Evolutionary conservation across 2,329 filamentous ascomycete genomes (phyloP).

Genomic region (Aspergillus sojae): DNA sequence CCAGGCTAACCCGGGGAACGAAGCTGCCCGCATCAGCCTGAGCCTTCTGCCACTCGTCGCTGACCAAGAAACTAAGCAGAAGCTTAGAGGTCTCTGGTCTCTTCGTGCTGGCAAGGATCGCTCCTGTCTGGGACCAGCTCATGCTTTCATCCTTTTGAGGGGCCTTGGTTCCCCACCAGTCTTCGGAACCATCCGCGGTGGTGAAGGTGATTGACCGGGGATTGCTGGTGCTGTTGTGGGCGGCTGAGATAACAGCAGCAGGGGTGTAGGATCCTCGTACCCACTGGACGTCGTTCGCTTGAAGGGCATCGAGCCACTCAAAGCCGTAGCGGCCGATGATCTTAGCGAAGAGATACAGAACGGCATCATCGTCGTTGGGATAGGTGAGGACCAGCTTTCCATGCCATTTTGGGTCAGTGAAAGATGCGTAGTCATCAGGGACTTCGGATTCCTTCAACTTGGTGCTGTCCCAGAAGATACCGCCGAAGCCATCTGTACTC

Average conservation of each 20-base stretch:
- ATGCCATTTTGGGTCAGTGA: not conserved
- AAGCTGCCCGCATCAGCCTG: not conserved
- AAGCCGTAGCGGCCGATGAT: not conserved
- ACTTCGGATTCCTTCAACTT: not conserved
- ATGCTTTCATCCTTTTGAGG: not conserved
- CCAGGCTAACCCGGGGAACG: not conserved
- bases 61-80: not conserved
- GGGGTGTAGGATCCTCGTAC: not conserved
- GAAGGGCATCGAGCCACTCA: not conserved
- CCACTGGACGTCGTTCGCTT: not conserved
- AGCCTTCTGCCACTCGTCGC: not conserved
- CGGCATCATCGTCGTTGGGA: not conserved
- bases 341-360: not conserved
- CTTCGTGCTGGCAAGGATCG: not conserved
- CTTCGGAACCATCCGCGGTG: not conserved
- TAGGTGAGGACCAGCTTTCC: constrained; percentile 3
- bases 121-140: not conserved
- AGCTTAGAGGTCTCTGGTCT: not conserved
- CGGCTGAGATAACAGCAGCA: not conserved
- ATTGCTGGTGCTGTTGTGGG: not conserved
- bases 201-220: not conserved
- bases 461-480: not conserved
- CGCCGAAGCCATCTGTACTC: not conserved
- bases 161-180: not conserved
- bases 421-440: not conserved